Base-by-base conservation (phyloP, 2,329 filamentous ascomycete genomes). In the Acrocalymma vagum region DNA sequence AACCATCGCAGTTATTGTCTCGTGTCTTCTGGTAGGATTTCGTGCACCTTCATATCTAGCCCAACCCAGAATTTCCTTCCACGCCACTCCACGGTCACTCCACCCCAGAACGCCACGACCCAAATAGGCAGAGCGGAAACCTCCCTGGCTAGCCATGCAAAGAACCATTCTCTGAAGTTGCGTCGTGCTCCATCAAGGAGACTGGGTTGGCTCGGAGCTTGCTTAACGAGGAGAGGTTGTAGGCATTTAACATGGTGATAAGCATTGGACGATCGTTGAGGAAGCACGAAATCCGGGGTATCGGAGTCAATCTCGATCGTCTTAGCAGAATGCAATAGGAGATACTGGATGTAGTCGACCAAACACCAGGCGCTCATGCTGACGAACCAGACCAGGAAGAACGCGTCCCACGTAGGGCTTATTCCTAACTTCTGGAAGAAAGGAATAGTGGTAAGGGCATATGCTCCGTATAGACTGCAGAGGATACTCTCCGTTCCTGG, bases 401-500 rank as follows among this genome's bases (percentile, higher is more conserved):
- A 87, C 0, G 84, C 77, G 0, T 65, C 38, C 89, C 90, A 95
- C 0, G 86, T 88, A 37, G 77, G 76, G 20, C 84, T 75, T 7
- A 87, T 71, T 20, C 75, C 73, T 13, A 85, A 55, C 0, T 74
- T 56, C 37, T 79, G 70, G 47, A 89, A 82, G 65, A 78, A 84
- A 0, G 87, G 83, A 1, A 95, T 63, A 0, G 86, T 90, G 0
- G 89, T 95, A 3, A 90, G 61, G 0, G 86, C 90, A 68, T 87
- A 95, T 2, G 90, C 82, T 28, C 91, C 84, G 61, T 95, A 91
- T 0, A 85, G 72, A 15, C 87, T 90, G 71, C 91, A 96, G 0
- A 97, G 65, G 22, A 99, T 80, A 18, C 87, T 87, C 69, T 99
- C 94, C 1, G 95, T 91, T 2, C 91, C 92, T 0, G 93, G 94